Base-by-base conservation (phyloP, 2,329 filamentous ascomycete genomes). In the Waltergamsia citrina region DNA sequence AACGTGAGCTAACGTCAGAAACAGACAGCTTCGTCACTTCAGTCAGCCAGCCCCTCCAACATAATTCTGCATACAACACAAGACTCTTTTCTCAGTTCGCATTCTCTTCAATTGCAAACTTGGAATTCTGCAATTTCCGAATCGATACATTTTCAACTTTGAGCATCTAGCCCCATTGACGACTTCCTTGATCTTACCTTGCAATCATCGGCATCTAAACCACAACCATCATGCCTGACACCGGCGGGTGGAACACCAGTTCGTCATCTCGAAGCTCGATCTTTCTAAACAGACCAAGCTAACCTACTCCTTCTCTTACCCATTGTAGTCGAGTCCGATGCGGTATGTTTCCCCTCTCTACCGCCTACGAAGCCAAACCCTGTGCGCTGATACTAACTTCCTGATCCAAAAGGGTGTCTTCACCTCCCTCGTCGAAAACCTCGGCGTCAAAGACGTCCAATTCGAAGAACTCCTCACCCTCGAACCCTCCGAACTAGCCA, bases 391-490 rank as follows among this genome's bases (percentile, higher is more conserved):
- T 16, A 19, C 38, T 38, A 31, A 40, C 34, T 33, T 51, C n/a
- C n/a, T n/a, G n/a, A n/a, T 23, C 20, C 17, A 6, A 8, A 38
- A 75, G 88, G 92, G 92, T 52, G 88, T 98, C 54, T 98, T 98
- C 65, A 98, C 92, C 43, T 94, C 87, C 52, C 78, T 98, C 41
- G 83, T 98, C 53, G 87, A 95, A 46, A 74, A 71, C 50, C 81
- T 98, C 41, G 92, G 92, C 33, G 88, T 94, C 48, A 83, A 88
- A 57, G 78, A 85, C 53, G 86, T 96, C 3, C 92, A 98, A 60
- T 96, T 95, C 55, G 92, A 96, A 65, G 92, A 98, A 65, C 78
- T 98, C 43, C 76, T 95, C 38, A 82, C 85, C 2, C 78, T 98
- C 43, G 90, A 96, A 47, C 68, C 85, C 6, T 76, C 85, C 34